Conservation (phyloP, 441 rosid genomes). For the Adansonia rubrostipa region DNA sequence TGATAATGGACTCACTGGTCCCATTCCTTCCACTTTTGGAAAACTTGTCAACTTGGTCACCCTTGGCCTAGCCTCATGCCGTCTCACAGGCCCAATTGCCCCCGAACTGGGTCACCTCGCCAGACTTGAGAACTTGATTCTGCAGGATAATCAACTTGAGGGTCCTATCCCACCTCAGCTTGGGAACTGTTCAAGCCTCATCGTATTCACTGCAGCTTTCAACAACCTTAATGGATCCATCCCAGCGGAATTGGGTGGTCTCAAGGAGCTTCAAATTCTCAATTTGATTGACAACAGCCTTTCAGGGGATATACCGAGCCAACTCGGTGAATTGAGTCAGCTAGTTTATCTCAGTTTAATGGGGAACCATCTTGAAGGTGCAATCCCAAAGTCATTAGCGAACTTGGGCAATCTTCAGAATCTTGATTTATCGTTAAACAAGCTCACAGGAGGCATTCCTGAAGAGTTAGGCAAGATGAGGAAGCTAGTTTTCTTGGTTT, state of each 20-base stretch:
- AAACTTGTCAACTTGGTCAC: conserved; percentile 51
- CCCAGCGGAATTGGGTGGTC: conserved; percentile 59
- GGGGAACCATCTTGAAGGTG: conserved; percentile 67
- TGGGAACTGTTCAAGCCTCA: conserved; percentile 77
- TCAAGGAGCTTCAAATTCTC: conserved; percentile 55
- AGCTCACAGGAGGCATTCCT: conserved; percentile 67
- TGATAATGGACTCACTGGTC: conserved; percentile 70
- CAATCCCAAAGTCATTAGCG: conserved; percentile 58
- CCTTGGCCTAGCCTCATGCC: conserved; percentile 76
- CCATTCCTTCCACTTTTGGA: conserved; percentile 65
- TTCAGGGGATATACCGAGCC: conserved; percentile 65
- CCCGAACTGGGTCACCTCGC: conserved; percentile 56
- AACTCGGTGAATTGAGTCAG: conserved; percentile 63
- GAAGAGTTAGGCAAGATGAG: conserved; percentile 67
- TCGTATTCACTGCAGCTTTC: conserved; percentile 48
- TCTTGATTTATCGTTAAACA: conserved; percentile 69
- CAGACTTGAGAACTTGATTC: conserved; percentile 43
- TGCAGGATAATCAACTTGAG: conserved; percentile 65
- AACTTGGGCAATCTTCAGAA: conserved; percentile 53
- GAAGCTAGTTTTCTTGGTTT: conserved; percentile 57
- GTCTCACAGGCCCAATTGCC: conserved; percentile 67
- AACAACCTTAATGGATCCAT: conserved; percentile 80
- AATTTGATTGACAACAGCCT: conserved; percentile 71
- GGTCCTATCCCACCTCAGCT: conserved; percentile 69
- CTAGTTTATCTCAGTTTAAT: conserved; percentile 60